Base-by-base conservation (phyloP, 2,329 filamentous ascomycete genomes). In the Coniella lustricola region DNA sequence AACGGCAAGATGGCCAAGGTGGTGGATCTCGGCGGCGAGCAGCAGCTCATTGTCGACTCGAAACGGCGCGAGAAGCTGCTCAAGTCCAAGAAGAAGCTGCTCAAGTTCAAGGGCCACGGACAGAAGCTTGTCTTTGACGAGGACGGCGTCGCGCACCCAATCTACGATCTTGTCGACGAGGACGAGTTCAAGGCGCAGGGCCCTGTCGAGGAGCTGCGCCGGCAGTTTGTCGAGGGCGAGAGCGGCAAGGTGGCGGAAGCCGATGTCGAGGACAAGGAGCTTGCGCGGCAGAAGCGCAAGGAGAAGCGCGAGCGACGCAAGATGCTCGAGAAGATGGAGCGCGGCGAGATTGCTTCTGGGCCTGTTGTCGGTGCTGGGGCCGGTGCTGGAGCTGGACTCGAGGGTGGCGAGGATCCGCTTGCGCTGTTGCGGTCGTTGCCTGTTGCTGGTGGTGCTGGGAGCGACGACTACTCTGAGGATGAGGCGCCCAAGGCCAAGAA, bases 21-120 rank as follows among this genome's bases (percentile, higher is more conserved):
- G 2, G 75, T 96, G 42, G 68, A 78, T 34, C 74, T 85, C 12
- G 83, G 84, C 46, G 81, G 77, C 53, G 81, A 85, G 42, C 80
- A 86, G 22, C 80, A 87, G 2, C 75, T 95, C 38, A 71, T 95
- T 17, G 82, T 98, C 54, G 93, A 98, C 70, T 95, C 90, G 12
- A 94, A 97, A 66, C 88, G 93, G 20, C 84, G 90, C 57, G 91
- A 95, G 69, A 97, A 96, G 71, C 78, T 95, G n/a, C 79, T 97
- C 56, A 85, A 85, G 61, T 94, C 87, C 17, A 97, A 96, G 75
- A 95, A 95, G 76, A 87, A 94, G 67, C 79, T 96, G 56, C 77
- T 89, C 62, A 93, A 95, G 64, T 87, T 88, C 73, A 94, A 90
- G 73, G 87, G 89, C 61, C 86, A 85, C 62, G 86, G 88, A 12